Evolutionary conservation across 352 stramenopile species (phyloP), one percentile per base, ranked within the genome.

Genomic region (Phytophthora multivora): DNA sequence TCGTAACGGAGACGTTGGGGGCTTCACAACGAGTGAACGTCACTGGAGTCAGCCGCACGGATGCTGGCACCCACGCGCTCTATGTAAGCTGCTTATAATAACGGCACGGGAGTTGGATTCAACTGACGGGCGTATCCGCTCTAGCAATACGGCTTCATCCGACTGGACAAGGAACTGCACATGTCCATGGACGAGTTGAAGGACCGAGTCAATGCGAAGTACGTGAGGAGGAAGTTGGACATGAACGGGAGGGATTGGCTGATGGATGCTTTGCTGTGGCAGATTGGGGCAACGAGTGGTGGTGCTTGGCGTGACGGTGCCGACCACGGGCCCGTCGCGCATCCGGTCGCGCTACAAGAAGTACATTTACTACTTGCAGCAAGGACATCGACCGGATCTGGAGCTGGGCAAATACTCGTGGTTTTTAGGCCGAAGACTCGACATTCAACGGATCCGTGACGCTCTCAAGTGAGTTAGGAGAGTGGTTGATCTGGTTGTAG

Each of bases 331-430:
- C 26, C 77, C 76, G 3, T 75, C 75, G 28, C 83, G 85, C 21
- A 91, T 91, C 59, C 86, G 85, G 5, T 93, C 87, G 33, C 78
- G 77, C 18, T 90, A 86, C 77, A 96, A 96, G 58, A 92, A 93
- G 71, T 96, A 96, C 63, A 74, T 96, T 38, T 96, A 96, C 78
- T 96, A 96, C 67, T 77, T 96, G 68, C 85, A 96, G 52, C 87
- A 96, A 69, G 87, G 85, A 3, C 53, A 85, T 45, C 81, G 85
- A 11, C 85, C 85, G 0, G 74, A 91, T 59, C 66, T 92, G 21
- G 67, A 89, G 35, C 60, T 88, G 10, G 75, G 80, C 51, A 91
- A 86, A 45, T 93, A 77, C 56, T 92, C 87, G 56, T 96, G 85
- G 85, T 96, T 91, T 41, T 71, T 94, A n/a, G 80, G 83, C 13